Percentiles rank a stretch among this genome's conserved stretches.
These are phyloP conservation scores for Batkoa obscura DNA, from an alignment of 371 early-diverging fungal genomes.

Conservation along the genomic window DNA sequence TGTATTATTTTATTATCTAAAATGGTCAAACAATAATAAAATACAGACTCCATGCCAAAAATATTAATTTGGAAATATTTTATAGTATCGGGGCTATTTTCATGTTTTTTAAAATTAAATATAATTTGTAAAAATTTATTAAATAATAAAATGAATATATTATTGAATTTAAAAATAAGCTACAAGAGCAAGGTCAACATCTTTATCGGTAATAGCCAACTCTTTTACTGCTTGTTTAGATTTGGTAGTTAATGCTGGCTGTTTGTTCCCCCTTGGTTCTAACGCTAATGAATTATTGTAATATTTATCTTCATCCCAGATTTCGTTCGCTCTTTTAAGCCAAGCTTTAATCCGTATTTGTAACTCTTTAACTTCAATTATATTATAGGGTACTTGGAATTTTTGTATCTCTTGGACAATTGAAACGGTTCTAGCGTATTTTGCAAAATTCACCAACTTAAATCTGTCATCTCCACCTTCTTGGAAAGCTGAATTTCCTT, in stretches of 20 bases:
- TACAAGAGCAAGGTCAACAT: too few relatives aligned
- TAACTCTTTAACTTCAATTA: constrained; percentile 3
- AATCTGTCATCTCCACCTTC: background rate
- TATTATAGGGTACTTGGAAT: constrained; percentile 7
- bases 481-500: constrained; percentile 27
- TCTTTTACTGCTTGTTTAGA: background rate
- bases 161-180: too few relatives aligned
- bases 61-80: too few relatives aligned
- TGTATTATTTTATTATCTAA: too few relatives aligned
- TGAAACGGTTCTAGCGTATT: background rate
- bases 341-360: background rate
- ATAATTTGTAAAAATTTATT: too few relatives aligned
- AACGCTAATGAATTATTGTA: background rate
- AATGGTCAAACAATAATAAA: too few relatives aligned
- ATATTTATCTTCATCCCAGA: background rate
- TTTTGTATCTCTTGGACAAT: constrained; percentile 7
- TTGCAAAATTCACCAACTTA: constrained; percentile 3
- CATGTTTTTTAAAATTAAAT: too few relatives aligned
- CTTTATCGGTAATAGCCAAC: too few relatives aligned
- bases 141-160: too few relatives aligned
- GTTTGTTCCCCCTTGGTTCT: background rate
- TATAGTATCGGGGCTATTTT: too few relatives aligned
- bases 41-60: too few relatives aligned
- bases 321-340: background rate
- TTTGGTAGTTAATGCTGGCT: background rate